phyloP scores from a whole-genome alignment of 176 grass and related monocot species.

The Rhynchospora tenuis region DNA sequence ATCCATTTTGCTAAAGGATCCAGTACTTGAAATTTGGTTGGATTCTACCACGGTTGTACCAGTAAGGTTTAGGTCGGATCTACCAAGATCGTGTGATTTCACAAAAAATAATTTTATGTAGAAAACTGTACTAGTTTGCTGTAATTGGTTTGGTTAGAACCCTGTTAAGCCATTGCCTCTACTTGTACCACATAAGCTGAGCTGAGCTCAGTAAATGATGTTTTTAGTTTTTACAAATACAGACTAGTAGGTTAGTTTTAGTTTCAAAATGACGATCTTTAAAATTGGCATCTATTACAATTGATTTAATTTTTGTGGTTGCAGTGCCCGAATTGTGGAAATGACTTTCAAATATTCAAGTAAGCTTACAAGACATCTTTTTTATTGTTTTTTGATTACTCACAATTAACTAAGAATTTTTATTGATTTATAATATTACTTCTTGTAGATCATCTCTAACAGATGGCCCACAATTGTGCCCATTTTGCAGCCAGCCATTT shows the following conservation, averaged over 20 bases:
- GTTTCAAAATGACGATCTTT: not conserved
- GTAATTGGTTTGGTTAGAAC: not conserved
- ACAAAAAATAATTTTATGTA: not conserved
- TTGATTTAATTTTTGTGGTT: constrained; percentile 27
- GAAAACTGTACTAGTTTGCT: not conserved
- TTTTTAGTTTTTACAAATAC: not conserved
- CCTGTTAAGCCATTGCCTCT: not conserved
- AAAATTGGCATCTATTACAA: constrained; percentile 3
- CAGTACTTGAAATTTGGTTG: not conserved
- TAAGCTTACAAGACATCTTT: constrained; percentile 26
- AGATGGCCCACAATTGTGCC: constrained; percentile 76
- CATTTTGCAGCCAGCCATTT: constrained; percentile 90
- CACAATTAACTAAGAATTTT: not conserved
- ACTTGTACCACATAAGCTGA: not conserved
- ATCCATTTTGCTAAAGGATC: not conserved
- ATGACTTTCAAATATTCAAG: constrained; percentile 77
- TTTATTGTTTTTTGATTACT: not conserved
- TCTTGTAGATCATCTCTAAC: constrained; percentile 71
- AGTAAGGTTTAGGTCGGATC: not conserved
- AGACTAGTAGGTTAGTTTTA: not conserved
- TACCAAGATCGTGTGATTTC: not conserved
- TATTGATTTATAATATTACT: constrained; percentile 14
- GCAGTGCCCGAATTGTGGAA: constrained; percentile 92
- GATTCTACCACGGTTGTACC: not conserved
- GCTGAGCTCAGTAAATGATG: not conserved